Conservation (phyloP, 352 stramenopile genomes). For the Pythium scleroteichum region DNA sequence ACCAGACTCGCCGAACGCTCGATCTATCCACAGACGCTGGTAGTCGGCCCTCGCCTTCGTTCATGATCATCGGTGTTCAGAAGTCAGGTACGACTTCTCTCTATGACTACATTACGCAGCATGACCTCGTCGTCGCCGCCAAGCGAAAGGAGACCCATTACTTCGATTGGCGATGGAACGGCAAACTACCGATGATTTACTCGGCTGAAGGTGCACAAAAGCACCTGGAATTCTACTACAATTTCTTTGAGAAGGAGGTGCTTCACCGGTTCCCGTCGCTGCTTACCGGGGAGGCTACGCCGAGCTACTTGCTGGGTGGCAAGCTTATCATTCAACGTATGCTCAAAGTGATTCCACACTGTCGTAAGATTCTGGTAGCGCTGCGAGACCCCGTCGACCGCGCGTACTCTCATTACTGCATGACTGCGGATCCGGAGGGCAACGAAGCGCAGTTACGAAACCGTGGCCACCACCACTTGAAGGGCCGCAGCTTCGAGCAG, state of each 20-base stretch:
- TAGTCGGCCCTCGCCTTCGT: conserved; percentile 83
- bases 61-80: conserved; percentile 94
- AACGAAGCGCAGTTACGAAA: conserved; percentile 79
- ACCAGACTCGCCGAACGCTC: conserved; percentile 95
- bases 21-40: conserved; percentile 88
- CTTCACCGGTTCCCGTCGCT: conserved; percentile 89
- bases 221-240: conserved; percentile 78
- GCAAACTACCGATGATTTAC: conserved; percentile 48
- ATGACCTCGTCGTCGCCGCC: conserved; percentile 92
- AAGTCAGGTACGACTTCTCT: conserved; percentile 97
- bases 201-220: conserved; percentile 54
- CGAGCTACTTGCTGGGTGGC: conserved; percentile 90
- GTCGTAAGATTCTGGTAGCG: conserved; percentile 82
- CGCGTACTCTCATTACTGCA: conserved; percentile 90
- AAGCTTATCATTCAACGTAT: conserved; percentile 72
- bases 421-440: conserved; percentile 78
- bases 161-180: conserved; percentile 98
- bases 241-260: conserved; percentile 82
- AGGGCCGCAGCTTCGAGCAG: conserved; percentile 66
- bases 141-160: conserved; percentile 97
- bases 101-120: conserved; percentile 97
- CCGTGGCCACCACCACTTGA: conserved; percentile 69
- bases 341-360: conserved; percentile 74
- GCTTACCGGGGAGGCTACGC: conserved; percentile 92
- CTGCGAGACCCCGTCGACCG: conserved; percentile 83